Percentiles rank a stretch among this genome's conserved stretches.
Evolutionary conservation across 192 early-diverging fungal species (phyloP).

Genomic region (Backusella parvicylindrica): DNA sequence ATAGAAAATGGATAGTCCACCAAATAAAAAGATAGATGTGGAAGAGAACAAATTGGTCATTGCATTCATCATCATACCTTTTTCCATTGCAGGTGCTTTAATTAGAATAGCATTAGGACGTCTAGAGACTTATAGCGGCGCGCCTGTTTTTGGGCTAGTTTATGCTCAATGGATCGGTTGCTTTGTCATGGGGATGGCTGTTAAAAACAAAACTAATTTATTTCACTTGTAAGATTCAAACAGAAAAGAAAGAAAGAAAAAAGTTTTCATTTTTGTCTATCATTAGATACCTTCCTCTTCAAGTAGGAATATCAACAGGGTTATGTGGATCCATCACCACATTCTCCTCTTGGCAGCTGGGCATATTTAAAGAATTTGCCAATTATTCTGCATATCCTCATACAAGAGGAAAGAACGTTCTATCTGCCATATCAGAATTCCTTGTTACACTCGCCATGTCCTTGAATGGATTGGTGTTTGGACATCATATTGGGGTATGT

Average conservation of each 20-base stretch:
- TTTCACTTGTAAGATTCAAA: slow-evolving; percentile 31
- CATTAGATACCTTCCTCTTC: slow-evolving; percentile 41
- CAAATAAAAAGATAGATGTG: not conserved
- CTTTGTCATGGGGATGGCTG: slow-evolving; percentile 50
- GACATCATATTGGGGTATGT: slow-evolving; percentile 39
- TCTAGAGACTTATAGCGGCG: slow-evolving; percentile 53
- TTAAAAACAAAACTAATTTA: slow-evolving; percentile 21
- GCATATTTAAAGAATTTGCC: slow-evolving; percentile 44
- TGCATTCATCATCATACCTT: slow-evolving; percentile 39
- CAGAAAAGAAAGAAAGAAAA: slow-evolving; percentile 10
- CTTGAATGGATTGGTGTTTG: slow-evolving; percentile 39
- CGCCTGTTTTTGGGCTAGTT: slow-evolving; percentile 57
- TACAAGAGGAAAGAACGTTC: slow-evolving; percentile 38
- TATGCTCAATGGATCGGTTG: slow-evolving; percentile 74
- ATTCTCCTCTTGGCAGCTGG: slow-evolving; percentile 76
- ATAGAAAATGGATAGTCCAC: not conserved
- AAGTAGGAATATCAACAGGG: slow-evolving; percentile 60
- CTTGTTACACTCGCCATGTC: slow-evolving; percentile 49
- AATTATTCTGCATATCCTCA: slow-evolving; percentile 27
- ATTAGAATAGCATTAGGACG: slow-evolving; percentile 53
- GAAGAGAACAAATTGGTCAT: slow-evolving; percentile 30
- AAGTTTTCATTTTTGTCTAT: not conserved
- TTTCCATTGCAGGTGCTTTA: slow-evolving; percentile 64
- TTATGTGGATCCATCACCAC: slow-evolving; percentile 83
- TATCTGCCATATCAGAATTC: slow-evolving; percentile 41